Evolutionary conservation across 169 alveolate species (phyloP).

Genomic region (Miamiensis avidus): DNA sequence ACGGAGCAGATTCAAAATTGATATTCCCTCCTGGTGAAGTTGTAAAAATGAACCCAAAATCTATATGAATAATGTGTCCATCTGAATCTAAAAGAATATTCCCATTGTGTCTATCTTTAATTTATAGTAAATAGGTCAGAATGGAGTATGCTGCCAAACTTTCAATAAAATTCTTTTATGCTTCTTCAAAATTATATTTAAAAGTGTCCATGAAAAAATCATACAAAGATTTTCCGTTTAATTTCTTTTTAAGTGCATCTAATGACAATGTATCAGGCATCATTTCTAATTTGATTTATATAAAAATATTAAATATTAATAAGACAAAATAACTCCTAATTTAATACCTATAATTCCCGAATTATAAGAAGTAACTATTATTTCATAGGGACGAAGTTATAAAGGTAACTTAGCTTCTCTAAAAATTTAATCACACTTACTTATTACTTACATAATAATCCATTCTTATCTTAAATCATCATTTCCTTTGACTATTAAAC

Average conservation of each 20-base stretch:
- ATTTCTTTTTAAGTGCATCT: slow-evolving; percentile 68
- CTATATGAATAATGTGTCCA: slow-evolving; percentile 75
- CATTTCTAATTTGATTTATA: slow-evolving; percentile 40
- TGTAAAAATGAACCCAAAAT: slow-evolving; percentile 71
- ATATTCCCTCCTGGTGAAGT: slow-evolving; percentile 71
- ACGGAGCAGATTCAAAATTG: slow-evolving; percentile 75
- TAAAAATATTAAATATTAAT: background rate
- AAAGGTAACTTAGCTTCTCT: slow-evolving; percentile 43
- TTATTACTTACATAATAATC: slow-evolving; percentile 76
- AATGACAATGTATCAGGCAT: slow-evolving; percentile 66
- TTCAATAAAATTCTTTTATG: slow-evolving; percentile 67
- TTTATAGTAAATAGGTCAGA: slow-evolving; percentile 60
- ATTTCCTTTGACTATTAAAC: slow-evolving; percentile 71
- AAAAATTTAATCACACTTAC: slow-evolving; percentile 56
- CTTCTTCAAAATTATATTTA: slow-evolving; percentile 62
- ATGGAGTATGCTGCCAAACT: slow-evolving; percentile 75
- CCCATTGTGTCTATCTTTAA: slow-evolving; percentile 73
- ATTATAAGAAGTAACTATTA: slow-evolving; percentile 65
- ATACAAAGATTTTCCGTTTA: slow-evolving; percentile 42
- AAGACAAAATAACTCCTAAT: slow-evolving; percentile 1
- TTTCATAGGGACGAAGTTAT: slow-evolving; percentile 73
- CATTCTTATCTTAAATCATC: slow-evolving; percentile 79
- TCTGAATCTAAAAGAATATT: slow-evolving; percentile 56
- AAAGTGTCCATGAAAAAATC: slow-evolving; percentile 58
- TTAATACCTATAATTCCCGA: slow-evolving; percentile 73